Conservation (phyloP, 768 basidiomycete genomes). For the Tricholoma hemisulphureum region DNA sequence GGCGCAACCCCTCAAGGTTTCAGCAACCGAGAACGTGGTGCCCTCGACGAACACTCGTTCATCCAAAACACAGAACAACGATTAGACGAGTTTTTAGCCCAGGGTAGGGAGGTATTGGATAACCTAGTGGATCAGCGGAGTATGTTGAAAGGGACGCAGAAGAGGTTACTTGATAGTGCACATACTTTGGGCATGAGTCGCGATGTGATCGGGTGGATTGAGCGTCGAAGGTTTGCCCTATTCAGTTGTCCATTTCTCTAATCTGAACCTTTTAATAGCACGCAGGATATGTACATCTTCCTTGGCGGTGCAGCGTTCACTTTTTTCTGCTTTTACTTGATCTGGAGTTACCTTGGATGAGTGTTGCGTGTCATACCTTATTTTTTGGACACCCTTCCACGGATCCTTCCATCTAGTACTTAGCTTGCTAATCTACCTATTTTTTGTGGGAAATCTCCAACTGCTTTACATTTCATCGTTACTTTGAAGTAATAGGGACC, state of each 20-base stretch:
- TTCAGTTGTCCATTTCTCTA: background rate
- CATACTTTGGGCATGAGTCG: conserved; percentile 93
- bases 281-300: conserved; percentile 96
- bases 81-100: conserved; percentile 88
- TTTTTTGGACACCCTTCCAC: conserved; percentile 5
- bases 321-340: conserved; percentile 90
- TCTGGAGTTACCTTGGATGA: conserved; percentile 84
- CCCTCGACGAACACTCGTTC: conserved; percentile 87
- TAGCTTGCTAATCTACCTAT: conserved; percentile 12
- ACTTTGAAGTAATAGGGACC: background rate
- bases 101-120: conserved; percentile 88
- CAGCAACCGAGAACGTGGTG: conserved; percentile 67
- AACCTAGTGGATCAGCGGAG: conserved; percentile 91
- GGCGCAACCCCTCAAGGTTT: conserved; percentile 52
- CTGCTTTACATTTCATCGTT: too few species aligned
- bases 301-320: conserved; percentile 81
- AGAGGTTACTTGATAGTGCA: conserved; percentile 81
- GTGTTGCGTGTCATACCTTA: background rate
- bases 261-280: conserved; percentile 45
- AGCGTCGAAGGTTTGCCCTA: conserved; percentile 76
- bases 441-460: background rate
- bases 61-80: conserved; percentile 77
- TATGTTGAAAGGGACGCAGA: conserved; percentile 93
- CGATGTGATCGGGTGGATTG: conserved; percentile 97
- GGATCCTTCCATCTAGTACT: conserved; percentile 14